phyloP scores from a whole-genome alignment of 768 basidiomycete species.

The Russula olivacea region DNA sequence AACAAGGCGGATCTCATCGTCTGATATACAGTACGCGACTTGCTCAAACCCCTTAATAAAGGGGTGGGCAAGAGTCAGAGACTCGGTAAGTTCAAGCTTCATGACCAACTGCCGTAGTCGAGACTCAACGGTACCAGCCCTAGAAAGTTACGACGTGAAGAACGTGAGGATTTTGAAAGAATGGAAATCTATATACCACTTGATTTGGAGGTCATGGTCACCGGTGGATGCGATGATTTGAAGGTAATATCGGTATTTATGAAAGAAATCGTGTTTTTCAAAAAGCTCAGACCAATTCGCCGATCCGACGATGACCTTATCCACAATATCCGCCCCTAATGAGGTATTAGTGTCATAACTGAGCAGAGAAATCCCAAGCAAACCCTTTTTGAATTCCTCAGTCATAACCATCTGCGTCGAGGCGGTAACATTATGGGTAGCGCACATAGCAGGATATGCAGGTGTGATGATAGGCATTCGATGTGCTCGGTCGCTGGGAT shows the following conservation, averaged over 20 bases:
- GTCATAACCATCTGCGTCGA: slow-evolving; percentile 97
- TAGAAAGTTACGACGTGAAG: slow-evolving; percentile 27
- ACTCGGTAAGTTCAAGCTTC: slow-evolving; percentile 95
- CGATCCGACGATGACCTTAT: slow-evolving; percentile 79
- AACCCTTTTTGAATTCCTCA: slow-evolving; percentile 91
- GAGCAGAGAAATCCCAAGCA: neutral
- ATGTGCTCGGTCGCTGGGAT: slow-evolving; percentile 89
- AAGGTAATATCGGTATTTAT: slow-evolving; percentile 92
- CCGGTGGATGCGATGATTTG: slow-evolving; percentile 93
- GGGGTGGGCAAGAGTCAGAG: slow-evolving; percentile 87
- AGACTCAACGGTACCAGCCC: slow-evolving; percentile 98
- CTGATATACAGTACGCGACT: slow-evolving; percentile 72
- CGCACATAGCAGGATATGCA: slow-evolving; percentile 98
- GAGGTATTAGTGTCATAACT: slow-evolving; percentile 22
- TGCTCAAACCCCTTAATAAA: slow-evolving; percentile 93
- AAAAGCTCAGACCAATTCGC: slow-evolving; percentile 94
- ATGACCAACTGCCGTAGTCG: slow-evolving; percentile 92
- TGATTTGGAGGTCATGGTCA: slow-evolving; percentile 76
- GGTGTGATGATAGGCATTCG: slow-evolving; percentile 99
- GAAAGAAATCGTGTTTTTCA: slow-evolving; percentile 92
- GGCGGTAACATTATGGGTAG: slow-evolving; percentile 94
- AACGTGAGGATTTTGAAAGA: neutral
- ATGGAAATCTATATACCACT: slow-evolving; percentile 61
- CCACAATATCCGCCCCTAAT: slow-evolving; percentile 88
- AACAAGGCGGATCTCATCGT: slow-evolving; percentile 83